Evolutionary conservation across 768 basidiomycete species (phyloP), one percentile per base, ranked within the genome.

Genomic region (Pholiota conissans): DNA sequence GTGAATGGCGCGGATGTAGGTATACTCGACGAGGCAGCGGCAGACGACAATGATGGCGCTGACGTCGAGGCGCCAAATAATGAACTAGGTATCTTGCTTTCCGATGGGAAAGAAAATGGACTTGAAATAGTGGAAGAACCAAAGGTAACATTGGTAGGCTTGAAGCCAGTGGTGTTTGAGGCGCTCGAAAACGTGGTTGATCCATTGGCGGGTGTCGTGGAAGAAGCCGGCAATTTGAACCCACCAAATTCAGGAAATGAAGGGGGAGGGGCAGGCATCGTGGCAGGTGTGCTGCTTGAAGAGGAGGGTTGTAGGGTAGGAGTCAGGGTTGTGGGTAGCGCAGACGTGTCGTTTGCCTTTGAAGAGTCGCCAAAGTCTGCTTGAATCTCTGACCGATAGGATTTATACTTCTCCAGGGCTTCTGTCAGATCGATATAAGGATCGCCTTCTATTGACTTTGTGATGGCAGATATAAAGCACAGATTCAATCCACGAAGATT

Each of bases 401-500:
- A 73, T 65, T 78, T 85, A 71, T 92, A 92, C 40, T 77, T 77
- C 57, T 84, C 81, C 8, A 88, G 62, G 5, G 86, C 57, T 28
- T 73, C 68, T n/a, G 79, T 71, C 10, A 90, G 66, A 59, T 92
- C 87, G n/a, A 72, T 67, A 67, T 91, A 91, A 2, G 90, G 86
- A 70, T 92, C 89, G 14, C 79, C 73, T 49, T 87, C 82, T 20
- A 89, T 74, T 20, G 83, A 80, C 57, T 81, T 79, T 28, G 81
- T 75, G 53, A 90, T 68, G 13, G 82, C 78, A n/a, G 79, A 73
- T 22, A 88, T 67, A 58, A 91, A 75, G 2, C 87, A 89, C 30
- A 80, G 71, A 64, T 92, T 92, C 39, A 92, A 77, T 13, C 89
- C 90, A 32, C 90, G 85, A n/a, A 92, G 79, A 24, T 84, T 81